Conservation (phyloP, 2,329 filamentous ascomycete genomes). For the Rutstroemia sp. region DNA sequence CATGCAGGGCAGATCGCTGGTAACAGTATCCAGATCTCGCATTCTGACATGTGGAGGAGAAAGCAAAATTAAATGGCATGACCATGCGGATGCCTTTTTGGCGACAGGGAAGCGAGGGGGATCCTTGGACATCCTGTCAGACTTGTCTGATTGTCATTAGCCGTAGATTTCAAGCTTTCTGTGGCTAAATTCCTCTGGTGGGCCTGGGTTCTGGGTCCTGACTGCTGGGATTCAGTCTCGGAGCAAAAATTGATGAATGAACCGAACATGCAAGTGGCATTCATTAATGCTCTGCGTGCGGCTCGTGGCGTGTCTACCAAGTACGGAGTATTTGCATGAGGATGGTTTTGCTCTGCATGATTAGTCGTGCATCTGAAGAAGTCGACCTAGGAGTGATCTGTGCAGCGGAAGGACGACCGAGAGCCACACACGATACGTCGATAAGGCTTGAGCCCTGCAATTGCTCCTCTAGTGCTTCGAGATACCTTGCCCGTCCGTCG, state of each 20-base stretch:
- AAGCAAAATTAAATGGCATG: constrained; percentile 1
- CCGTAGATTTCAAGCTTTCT: no score
- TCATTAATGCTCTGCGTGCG: background rate
- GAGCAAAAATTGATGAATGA: background rate
- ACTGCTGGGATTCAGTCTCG: background rate
- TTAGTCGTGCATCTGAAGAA: constrained; percentile 5
- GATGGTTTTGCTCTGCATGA: constrained; percentile 2
- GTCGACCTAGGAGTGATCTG: constrained; percentile 7
- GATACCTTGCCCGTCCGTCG: background rate
- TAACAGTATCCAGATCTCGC: constrained; percentile 4
- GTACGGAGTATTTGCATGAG: background rate
- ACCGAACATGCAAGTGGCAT: background rate
- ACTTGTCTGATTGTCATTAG: background rate
- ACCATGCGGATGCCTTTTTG: background rate
- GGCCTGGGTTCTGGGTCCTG: no score
- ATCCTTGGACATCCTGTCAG: background rate
- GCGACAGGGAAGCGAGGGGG: background rate
- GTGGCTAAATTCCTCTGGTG: no score
- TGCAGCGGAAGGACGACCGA: constrained; percentile 5
- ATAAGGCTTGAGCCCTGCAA: background rate
- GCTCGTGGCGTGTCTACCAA: background rate
- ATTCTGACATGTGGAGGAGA: constrained; percentile 1
- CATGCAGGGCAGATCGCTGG: constrained; percentile 4
- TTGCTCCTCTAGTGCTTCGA: background rate
- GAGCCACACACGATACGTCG: background rate